phyloP scores from a whole-genome alignment of 352 stramenopile genomes.

The Elongisporangium prolatum region DNA sequence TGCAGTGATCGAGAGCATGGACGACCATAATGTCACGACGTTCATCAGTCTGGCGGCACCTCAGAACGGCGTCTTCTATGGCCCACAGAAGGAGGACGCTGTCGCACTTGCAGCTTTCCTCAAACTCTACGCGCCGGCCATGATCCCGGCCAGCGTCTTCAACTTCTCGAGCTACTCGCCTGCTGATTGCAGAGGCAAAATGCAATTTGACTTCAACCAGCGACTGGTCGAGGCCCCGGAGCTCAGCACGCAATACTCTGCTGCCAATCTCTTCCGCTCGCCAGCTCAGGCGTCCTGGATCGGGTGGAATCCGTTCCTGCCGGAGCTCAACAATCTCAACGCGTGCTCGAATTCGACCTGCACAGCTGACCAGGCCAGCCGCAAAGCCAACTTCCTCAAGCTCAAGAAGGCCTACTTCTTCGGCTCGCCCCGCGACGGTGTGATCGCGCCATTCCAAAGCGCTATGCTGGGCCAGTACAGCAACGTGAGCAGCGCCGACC shows the following conservation, averaged over 20 bases:
- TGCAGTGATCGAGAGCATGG: conserved; percentile 41
- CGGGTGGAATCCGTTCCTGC: conserved; percentile 27
- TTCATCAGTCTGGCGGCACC: conserved; percentile 34
- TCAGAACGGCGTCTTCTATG: conserved; percentile 50
- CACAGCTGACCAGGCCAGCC: conserved; percentile 14
- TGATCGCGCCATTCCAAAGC: conserved; percentile 28
- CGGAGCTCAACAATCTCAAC: conserved; percentile 31
- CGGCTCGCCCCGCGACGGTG: not conserved
- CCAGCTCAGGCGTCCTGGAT: conserved; percentile 16
- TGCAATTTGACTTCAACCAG: conserved; percentile 34
- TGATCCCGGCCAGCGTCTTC: conserved; percentile 13
- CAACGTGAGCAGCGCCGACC: conserved; percentile 18
- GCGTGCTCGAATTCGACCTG: conserved; percentile 11
- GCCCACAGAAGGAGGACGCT: conserved; percentile 19
- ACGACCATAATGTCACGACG: conserved; percentile 38
- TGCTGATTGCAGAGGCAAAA: conserved; percentile 14
- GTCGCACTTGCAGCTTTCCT: conserved; percentile 18
- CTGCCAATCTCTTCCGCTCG: conserved; percentile 20
- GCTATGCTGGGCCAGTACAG: conserved; percentile 33
- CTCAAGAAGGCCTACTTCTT: conserved; percentile 35
- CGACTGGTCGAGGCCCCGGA: conserved; percentile 20
- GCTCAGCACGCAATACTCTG: conserved; percentile 17
- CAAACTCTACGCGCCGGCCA: conserved; percentile 10
- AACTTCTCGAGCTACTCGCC: conserved; percentile 18
- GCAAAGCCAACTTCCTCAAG: conserved; percentile 43